A percentile compares a stretch with the other conserved stretches of the same genome.
Evolutionary conservation across 768 basidiomycete species (phyloP).

Genomic region (Agaricus subrufescens): DNA sequence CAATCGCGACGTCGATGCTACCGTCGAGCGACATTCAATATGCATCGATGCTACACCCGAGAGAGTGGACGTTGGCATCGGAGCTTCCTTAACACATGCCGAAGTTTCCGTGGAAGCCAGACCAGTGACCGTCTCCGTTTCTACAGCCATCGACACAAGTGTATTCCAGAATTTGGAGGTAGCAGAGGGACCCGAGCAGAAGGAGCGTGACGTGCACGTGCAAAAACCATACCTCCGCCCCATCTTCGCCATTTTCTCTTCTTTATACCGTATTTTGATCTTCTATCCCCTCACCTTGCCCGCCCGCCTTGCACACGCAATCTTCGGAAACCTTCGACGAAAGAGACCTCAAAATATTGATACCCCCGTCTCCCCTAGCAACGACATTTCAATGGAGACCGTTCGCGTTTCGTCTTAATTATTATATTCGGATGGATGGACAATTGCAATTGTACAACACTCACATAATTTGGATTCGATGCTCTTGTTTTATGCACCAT

Average conservation of each 20-base stretch:
- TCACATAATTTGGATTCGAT: conserved; percentile 6
- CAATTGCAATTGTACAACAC: conserved; percentile 8
- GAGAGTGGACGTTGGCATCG: conserved; percentile 40
- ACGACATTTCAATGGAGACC: conserved; percentile 34
- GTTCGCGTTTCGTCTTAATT: conserved; percentile 46
- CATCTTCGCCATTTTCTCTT: conserved; percentile 37
- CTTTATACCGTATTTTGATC: conserved; percentile 44
- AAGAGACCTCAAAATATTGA: background rate
- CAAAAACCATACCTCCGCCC: conserved; percentile 26
- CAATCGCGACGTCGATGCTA: conserved; percentile 29
- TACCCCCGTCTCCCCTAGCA: conserved; percentile 8
- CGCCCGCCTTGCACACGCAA: conserved; percentile 25
- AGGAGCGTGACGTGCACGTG: background rate
- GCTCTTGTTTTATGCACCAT: conserved; percentile 31
- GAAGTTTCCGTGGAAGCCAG: conserved; percentile 3
- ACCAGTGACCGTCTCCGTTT: conserved; percentile 33
- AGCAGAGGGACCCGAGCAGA: conserved; percentile 1
- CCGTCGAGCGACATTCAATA: conserved; percentile 23
- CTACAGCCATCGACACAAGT: conserved; percentile 42
- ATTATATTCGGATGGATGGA: conserved; percentile 22
- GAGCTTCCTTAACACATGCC: conserved; percentile 30
- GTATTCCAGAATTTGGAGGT: conserved; percentile 11
- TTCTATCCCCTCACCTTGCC: conserved; percentile 48
- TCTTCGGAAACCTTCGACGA: conserved; percentile 12
- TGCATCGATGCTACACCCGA: conserved; percentile 49